Base-by-base conservation (phyloP, 192 early-diverging fungal species). In the Paraglomus brasilianum region DNA sequence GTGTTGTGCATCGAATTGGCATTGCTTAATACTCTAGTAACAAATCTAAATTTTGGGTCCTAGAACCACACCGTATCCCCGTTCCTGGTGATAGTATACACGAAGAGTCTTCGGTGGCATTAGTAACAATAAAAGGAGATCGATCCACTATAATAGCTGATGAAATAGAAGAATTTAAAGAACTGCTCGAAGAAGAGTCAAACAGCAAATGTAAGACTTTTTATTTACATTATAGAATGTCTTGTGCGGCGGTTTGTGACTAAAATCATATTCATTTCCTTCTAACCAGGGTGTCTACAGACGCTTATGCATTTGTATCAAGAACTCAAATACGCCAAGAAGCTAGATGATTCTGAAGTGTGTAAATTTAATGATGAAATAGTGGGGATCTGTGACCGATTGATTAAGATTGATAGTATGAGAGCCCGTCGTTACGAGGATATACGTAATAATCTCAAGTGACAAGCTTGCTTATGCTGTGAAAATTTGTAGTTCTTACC, bases 181-280 rank as follows among this genome's bases (percentile, higher is more conserved):
- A 93, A 66, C 72, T 95, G 19, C 51, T 85, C 9, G 92, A 93
- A 24, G 14, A 91, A 11, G 93, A 95, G 68, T 90, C 92, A 1
- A 88, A 94, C 39, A 87, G 87, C 63, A 92, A 91, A 85, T 94
- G 91, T 92, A 82, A 75, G 79, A 30, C 3, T 30, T 30, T 30
- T 2, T 30, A n/a, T 70, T 22, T 17, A 36, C 21, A 13, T 15
- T 5, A 49, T 15, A 30, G 1, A 22, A 42, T 49, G 22, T 10
- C 15, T 15, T 17, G 49, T 15, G 49, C 15, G 19, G 49, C 15
- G 19, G 1, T 15, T 17, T 50, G 49, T 15, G 72, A 71, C 49
- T 42, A 5, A 49, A 11, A 56, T 72, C 13, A 41, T 10, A 13
- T 41, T 41, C 13, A 51, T 64, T 47, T 22, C n/a, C 36, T 69